These are phyloP conservation scores for Russula emetica DNA, from an alignment of 768 basidiomycete genomes.

Conservation along the genomic window DNA sequence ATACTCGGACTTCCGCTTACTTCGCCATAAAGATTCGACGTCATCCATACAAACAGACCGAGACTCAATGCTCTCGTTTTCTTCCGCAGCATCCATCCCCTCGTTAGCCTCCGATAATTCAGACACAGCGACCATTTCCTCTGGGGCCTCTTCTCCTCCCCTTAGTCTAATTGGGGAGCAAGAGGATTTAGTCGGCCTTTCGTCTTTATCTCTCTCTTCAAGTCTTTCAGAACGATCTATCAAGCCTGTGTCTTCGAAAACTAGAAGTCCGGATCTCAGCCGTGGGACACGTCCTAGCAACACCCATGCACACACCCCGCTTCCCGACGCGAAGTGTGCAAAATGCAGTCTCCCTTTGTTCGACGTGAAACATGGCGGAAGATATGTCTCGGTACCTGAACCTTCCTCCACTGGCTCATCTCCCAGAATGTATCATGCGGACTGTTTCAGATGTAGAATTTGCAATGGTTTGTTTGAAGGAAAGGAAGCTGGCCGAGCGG, in stretches of 20 bases:
- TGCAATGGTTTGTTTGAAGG: slow-evolving; percentile 65
- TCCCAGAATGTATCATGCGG: slow-evolving; percentile 63
- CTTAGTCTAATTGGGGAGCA: slow-evolving; percentile 19
- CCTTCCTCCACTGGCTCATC: slow-evolving; percentile 38
- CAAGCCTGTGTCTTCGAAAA: slow-evolving; percentile 6
- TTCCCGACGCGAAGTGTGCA: slow-evolving; percentile 49
- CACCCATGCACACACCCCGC: slow-evolving; percentile 31
- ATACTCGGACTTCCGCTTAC: slow-evolving; percentile 21
- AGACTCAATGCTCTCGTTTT: slow-evolving; percentile 34
- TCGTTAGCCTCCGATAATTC: slow-evolving; percentile 59
- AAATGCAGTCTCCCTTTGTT: slow-evolving; percentile 60
- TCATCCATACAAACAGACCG: slow-evolving; percentile 26
- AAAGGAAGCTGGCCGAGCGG: slow-evolving; percentile 53
- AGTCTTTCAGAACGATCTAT: slow-evolving; percentile 2
- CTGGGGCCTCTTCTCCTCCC: slow-evolving; percentile 47
- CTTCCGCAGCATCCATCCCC: slow-evolving; percentile 48
- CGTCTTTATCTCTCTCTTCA: slow-evolving; percentile 46
- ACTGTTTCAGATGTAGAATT: slow-evolving; percentile 69
- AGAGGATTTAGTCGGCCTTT: slow-evolving; percentile 24
- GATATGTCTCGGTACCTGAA: slow-evolving; percentile 68
- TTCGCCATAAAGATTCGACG: slow-evolving; percentile 17
- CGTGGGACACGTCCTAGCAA: slow-evolving; percentile 22
- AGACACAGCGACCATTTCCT: slow-evolving; percentile 53
- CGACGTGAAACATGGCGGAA: slow-evolving; percentile 51
- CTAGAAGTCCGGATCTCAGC: slow-evolving; percentile 2